A percentile compares a stretch with the other conserved stretches of the same genome.
phyloP scores from a whole-genome alignment of 108 stramenopile species.

The Nannochloropsis gaditana region DNA sequence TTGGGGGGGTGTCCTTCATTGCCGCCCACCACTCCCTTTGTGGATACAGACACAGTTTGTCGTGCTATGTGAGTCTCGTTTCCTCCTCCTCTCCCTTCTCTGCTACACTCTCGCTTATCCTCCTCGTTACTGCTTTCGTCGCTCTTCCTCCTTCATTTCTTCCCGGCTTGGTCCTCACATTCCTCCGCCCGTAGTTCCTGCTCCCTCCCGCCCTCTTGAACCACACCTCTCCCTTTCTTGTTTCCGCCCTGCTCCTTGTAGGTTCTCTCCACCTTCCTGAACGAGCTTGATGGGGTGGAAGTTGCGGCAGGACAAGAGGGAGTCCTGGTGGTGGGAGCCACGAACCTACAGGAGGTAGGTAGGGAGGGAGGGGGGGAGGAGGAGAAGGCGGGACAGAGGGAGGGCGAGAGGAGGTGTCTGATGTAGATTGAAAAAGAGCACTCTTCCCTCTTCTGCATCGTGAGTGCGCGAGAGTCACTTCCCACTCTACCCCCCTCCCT shows the following conservation, averaged over 20 bases:
- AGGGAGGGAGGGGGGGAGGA: not conserved
- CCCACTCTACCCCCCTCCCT: not conserved
- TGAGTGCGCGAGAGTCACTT: not conserved
- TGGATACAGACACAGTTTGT: too few relatives aligned
- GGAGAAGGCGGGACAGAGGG: not conserved
- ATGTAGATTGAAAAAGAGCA: not conserved
- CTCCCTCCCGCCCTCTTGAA: not conserved
- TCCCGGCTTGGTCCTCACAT: not conserved
- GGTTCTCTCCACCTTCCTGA: slow-evolving; percentile 44
- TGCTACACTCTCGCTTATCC: not conserved
- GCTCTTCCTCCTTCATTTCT: not conserved
- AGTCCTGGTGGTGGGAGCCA: slow-evolving; percentile 44
- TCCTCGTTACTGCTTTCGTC: not conserved
- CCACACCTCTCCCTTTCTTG: not conserved
- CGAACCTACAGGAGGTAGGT: slow-evolving; percentile 25
- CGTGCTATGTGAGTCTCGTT: too few relatives aligned
- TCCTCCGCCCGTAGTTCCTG: not conserved
- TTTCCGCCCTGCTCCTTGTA: not conserved
- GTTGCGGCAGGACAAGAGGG: slow-evolving; percentile 23
- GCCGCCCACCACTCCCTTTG: too few relatives aligned
- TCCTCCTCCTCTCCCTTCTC: not conserved
- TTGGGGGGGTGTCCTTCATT: too few relatives aligned
- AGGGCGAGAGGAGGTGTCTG: not conserved
- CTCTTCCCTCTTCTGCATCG: not conserved
- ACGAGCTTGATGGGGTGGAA: slow-evolving; percentile 46